Evolutionary conservation across 202 grass and related monocot genomes (phyloP).

Genomic region (Zoysia matrella): DNA sequence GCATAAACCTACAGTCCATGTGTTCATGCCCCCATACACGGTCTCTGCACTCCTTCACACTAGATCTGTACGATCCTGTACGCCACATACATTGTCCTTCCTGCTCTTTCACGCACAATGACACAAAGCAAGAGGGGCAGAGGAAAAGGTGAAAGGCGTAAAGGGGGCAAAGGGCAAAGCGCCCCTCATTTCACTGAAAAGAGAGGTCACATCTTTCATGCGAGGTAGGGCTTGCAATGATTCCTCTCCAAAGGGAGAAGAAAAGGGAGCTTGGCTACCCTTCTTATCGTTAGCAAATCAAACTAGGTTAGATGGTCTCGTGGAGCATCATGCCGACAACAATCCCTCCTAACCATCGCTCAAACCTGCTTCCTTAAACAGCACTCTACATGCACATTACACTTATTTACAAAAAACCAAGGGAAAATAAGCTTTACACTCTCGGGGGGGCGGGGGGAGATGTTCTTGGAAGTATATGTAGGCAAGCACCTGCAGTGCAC

Average conservation of each 20-base stretch:
- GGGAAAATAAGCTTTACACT: neutral
- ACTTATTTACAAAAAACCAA: neutral
- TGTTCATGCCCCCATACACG: conserved; percentile 17
- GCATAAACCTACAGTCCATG: neutral
- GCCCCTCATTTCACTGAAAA: conserved; percentile 60
- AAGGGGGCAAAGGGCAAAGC: conserved; percentile 42
- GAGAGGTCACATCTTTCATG: conserved; percentile 63
- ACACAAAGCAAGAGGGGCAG: conserved; percentile 28
- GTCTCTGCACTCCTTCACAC: neutral
- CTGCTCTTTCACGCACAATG: conserved; percentile 13
- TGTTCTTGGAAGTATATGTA: conserved; percentile 6
- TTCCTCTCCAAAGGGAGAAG: conserved; percentile 36
- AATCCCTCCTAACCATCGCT: conserved; percentile 21
- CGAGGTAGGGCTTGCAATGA: conserved; percentile 46
- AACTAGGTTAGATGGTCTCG: conserved; percentile 5
- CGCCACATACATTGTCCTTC: neutral
- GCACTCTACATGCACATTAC: conserved; percentile 8
- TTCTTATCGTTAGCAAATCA: conserved; percentile 22
- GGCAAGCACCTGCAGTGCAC: conserved; percentile 1
- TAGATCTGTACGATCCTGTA: conserved; percentile 25
- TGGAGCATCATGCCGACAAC: conserved; percentile 7
- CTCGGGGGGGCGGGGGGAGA: neutral
- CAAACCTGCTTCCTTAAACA: conserved; percentile 26
- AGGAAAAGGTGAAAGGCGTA: conserved; percentile 29
- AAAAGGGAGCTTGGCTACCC: conserved; percentile 7